Evolutionary conservation across 768 basidiomycete species (phyloP).

Genomic region (Tubosaeta sp.): DNA sequence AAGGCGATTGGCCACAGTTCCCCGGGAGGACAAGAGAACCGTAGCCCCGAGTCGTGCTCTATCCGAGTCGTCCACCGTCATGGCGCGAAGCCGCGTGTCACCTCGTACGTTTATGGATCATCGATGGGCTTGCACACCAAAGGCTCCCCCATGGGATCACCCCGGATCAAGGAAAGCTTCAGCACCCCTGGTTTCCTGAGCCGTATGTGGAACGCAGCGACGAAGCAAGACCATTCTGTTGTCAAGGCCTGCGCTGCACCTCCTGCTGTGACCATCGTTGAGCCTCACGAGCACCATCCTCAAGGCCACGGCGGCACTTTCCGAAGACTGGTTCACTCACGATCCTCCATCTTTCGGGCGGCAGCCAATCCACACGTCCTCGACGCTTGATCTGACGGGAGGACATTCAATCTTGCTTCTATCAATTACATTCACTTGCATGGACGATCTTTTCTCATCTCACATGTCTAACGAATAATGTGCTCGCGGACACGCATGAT

Average conservation of each 20-base stretch:
- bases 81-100: slow-evolving; percentile 21
- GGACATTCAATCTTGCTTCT: slow-evolving; percentile 23
- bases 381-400: slow-evolving; percentile 22
- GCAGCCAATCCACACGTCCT: slow-evolving; percentile 23
- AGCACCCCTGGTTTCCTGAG: slow-evolving; percentile 55
- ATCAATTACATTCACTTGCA: slow-evolving; percentile 19
- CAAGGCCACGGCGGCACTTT: slow-evolving; percentile 32
- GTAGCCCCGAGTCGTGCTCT: slow-evolving; percentile 19
- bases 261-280: slow-evolving; percentile 23
- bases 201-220: slow-evolving; percentile 71
- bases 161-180: slow-evolving; percentile 33
- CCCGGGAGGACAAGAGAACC: slow-evolving; percentile 14
- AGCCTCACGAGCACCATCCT: slow-evolving; percentile 22
- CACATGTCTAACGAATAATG: slow-evolving; percentile 28
- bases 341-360: slow-evolving; percentile 40
- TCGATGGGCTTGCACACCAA: slow-evolving; percentile 15
- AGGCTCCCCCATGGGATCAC: slow-evolving; percentile 15
- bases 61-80: slow-evolving; percentile 28
- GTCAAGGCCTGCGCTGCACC: slow-evolving; percentile 10
- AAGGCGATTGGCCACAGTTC: slow-evolving; percentile 27
- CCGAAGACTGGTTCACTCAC: slow-evolving; percentile 42
- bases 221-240: slow-evolving; percentile 31
- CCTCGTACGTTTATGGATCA: slow-evolving; percentile 26
- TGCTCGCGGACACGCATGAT: slow-evolving; percentile 22
- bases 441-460: slow-evolving; percentile 18